Evolutionary conservation across 2,329 filamentous ascomycete species (phyloP), one percentile per base, ranked within the genome.

Genomic region (Aspergillus amoenus): DNA sequence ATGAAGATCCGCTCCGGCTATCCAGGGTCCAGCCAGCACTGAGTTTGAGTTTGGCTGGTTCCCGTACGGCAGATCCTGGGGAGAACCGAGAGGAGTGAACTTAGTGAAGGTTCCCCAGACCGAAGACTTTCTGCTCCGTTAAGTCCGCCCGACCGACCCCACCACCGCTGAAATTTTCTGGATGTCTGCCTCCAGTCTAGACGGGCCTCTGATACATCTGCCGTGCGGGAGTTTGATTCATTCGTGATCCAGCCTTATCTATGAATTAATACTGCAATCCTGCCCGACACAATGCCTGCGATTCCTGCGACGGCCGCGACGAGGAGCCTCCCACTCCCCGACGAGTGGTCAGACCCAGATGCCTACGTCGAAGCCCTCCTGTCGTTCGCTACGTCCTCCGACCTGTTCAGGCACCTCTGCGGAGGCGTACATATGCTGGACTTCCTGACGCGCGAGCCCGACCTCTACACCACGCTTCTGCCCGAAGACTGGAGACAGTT

Each of bases 351-450:
- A 39, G 85, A 84, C 44, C 77, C 86, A 5, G 90, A 96, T 47
- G 83, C 86, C 52, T 99, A 96, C 73, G 83, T 96, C 48, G 81
- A 90, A 24, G 87, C 86, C 17, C 83, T 97, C 12, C 81, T 97
- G 24, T 72, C 85, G 18, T 96, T 97, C 67, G 84, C 87, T 1
- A 86, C 86, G 5, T 86, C 85, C 2, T 90, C 89, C 45, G 84
- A 88, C 53, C 80, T 91, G 1, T 92, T 97, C 65, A 89, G 91
- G 63, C 91, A 90, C 24, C 82, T 99, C n/a, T 96, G 92, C 70
- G 94, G 94, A 53, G 93, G 93, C n/a, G 90, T 97, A 1, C 94
- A 99, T 70, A 93, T 99, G 61, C 82, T 97, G 56, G 94, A 99
- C 73, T 97, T 99, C 76, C 91, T 97, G 77, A 97, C 92, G 2